Conservation (phyloP, 1,284 basidiomycete species). For the Leucoagaricus sp. region DNA sequence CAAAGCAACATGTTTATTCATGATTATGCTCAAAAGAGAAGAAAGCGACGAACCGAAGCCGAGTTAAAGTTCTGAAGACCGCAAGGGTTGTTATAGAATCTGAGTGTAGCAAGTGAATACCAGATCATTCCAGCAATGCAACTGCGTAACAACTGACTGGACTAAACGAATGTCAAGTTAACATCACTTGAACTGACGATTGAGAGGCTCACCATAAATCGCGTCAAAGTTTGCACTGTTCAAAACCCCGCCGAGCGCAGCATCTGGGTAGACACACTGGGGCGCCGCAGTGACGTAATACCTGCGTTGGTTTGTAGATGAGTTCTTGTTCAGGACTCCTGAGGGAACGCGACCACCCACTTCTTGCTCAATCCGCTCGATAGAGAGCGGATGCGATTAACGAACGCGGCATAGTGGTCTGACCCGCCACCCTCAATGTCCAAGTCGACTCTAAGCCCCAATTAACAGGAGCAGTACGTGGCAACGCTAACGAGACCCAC, state of each 20-base stretch:
- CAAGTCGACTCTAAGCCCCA: conserved; percentile 52
- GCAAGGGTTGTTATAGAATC: conserved; percentile 35
- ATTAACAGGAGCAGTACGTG: not conserved
- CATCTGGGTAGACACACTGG: conserved; percentile 58
- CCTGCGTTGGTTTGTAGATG: conserved; percentile 35
- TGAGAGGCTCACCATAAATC: conserved; percentile 48
- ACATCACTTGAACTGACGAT: not conserved
- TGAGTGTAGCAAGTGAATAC: conserved; percentile 7
- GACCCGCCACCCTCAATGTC: conserved; percentile 66
- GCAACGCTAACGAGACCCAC: conserved; percentile 32
- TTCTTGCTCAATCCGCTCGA: conserved; percentile 51
- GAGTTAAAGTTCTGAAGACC: conserved; percentile 30
- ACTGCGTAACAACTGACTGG: conserved; percentile 20
- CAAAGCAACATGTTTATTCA: not conserved
- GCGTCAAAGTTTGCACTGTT: conserved; percentile 58
- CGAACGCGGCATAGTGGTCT: conserved; percentile 57
- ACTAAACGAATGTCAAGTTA: conserved; percentile 19
- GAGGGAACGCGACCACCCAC: conserved; percentile 31
- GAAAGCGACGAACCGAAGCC: conserved; percentile 23
- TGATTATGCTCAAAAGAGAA: not conserved
- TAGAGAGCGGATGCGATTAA: conserved; percentile 56
- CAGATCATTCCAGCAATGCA: not conserved
- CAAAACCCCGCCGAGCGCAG: conserved; percentile 49
- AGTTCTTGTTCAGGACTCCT: not conserved
- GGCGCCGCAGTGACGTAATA: conserved; percentile 65